phyloP scores from a whole-genome alignment of 2,329 filamentous ascomycete genomes.

The Lachnellula cervina region DNA sequence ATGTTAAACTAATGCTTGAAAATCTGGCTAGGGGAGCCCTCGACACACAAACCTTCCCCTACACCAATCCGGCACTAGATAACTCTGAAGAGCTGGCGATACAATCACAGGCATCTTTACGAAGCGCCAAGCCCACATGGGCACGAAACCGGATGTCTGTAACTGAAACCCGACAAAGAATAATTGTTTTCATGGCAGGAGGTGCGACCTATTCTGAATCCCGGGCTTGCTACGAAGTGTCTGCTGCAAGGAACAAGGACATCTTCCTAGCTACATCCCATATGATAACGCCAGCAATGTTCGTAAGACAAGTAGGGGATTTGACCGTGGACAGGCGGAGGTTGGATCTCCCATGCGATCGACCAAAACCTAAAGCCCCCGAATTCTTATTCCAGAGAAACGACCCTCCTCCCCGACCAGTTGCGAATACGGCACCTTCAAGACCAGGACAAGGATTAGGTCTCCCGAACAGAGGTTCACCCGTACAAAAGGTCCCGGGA shows the following conservation, averaged over 20 bases:
- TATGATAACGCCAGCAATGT: conserved; percentile 83
- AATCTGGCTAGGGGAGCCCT: conserved; percentile 62
- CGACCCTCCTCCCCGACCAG: conserved; percentile 44
- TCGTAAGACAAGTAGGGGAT: conserved; percentile 76
- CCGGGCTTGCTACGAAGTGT: conserved; percentile 82
- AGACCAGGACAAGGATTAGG: conserved; percentile 12
- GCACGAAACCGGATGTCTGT: conserved; percentile 72
- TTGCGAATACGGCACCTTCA: conserved; percentile 22
- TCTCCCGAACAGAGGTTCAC: conserved; percentile 19
- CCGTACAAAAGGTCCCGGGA: conserved; percentile 28
- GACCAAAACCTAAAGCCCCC: conserved; percentile 75
- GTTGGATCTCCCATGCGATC: conserved; percentile 76
- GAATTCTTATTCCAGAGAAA: conserved; percentile 79
- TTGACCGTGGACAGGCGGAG: conserved; percentile 69
- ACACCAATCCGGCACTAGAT: conserved; percentile 63
- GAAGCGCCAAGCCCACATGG: conserved; percentile 93
- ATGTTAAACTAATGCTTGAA: conserved; percentile 78
- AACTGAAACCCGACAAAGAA: conserved; percentile 78
- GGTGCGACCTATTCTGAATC: conserved; percentile 92
- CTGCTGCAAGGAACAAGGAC: conserved; percentile 67
- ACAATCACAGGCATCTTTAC: conserved; percentile 66
- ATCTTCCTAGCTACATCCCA: conserved; percentile 87
- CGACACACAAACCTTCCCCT: conserved; percentile 64
- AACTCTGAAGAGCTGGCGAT: conserved; percentile 54
- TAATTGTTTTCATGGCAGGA: conserved; percentile 92